Base-by-base conservation (phyloP, 108 stramenopile genomes). In the Pseudonitzschia pungens region DNA sequence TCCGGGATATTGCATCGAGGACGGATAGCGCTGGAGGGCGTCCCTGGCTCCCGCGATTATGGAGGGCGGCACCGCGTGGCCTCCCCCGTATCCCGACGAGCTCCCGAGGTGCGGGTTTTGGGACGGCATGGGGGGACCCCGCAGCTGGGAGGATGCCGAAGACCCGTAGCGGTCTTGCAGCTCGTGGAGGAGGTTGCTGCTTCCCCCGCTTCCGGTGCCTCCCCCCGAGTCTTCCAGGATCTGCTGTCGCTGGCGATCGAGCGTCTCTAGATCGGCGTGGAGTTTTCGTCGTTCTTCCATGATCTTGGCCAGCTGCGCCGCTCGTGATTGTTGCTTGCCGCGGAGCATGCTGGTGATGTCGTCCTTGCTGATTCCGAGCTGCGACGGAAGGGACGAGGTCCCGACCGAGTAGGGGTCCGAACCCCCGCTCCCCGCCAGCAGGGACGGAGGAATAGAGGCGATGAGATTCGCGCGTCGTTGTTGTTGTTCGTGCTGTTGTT, bases 201-300 rank as follows among this genome's bases (percentile, higher is more conserved):
- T 36, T 48, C 18, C 18, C 45, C 45, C 45, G 45, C 14, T 2
- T 14, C 14, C 54, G 2, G 2, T 22, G 54, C 24, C 9, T n/a
- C 26, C 26, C 9, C 26, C 54, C 21, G 26, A 20, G 20, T 55
- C 54, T 24, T 26, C 54, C 9, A 55, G 54, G 26, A 55, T 55
- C 54, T 55, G 54, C 10, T 22, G 26, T 1, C 54, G 54, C 4
- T 55, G 54, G 24, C 54, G 54, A 21, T 55, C 54, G 24, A 55
- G 26, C 24, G 21, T 11, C 9, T 55, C 54, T 2, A 55, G 54
- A 26, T 55, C 26, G 24, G 54, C 21, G 54, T 24, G 26, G 54
- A 55, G 54, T 20, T 55, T 55, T 22, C 54, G n/a, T 55, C 26
- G 54, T 20, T 55, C 24, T 24, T 55, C 54, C 54, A 55, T 55